phyloP scores from a whole-genome alignment of 2,329 filamentous ascomycete species.

The Talaromyces sp. region DNA sequence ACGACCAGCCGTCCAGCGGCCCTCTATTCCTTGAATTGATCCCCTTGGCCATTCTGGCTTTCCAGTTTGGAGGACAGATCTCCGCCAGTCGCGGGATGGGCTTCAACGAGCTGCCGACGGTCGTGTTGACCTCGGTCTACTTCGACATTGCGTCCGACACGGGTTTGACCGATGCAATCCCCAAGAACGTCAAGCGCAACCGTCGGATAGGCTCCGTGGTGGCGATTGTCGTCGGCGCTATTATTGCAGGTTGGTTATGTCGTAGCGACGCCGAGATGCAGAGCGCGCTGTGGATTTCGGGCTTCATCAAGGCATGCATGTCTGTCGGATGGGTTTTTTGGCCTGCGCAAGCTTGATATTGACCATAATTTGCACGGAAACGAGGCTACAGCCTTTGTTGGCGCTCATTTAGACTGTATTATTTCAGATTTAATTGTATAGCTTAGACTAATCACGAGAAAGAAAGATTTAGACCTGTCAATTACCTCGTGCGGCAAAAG shows the following conservation, averaged over 20 bases:
- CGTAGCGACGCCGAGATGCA: conserved; percentile 37
- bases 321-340: conserved; percentile 34
- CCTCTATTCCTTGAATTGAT: conserved; percentile 35
- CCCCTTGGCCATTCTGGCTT: conserved; percentile 37
- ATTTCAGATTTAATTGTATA: not conserved
- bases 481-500: not conserved
- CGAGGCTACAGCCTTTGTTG: not conserved
- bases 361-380: not conserved
- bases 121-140: conserved; percentile 42
- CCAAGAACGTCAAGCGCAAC: conserved; percentile 33
- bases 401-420: not conserved
- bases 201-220: conserved; percentile 33
- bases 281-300: conserved; percentile 38
- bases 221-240: conserved; percentile 33
- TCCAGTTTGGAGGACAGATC: conserved; percentile 41
- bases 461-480: not conserved
- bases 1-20: conserved; percentile 18
- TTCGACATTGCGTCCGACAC: conserved; percentile 41
- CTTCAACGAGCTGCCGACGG: conserved; percentile 41
- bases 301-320: conserved; percentile 34
- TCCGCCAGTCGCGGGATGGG: conserved; percentile 36
- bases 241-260: conserved; percentile 39
- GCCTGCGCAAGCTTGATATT: conserved; percentile 14
- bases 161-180: conserved; percentile 26
- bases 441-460: not conserved